Evolutionary conservation across 2,329 filamentous ascomycete genomes (phyloP).

Genomic region (Epichloe hybrida): DNA sequence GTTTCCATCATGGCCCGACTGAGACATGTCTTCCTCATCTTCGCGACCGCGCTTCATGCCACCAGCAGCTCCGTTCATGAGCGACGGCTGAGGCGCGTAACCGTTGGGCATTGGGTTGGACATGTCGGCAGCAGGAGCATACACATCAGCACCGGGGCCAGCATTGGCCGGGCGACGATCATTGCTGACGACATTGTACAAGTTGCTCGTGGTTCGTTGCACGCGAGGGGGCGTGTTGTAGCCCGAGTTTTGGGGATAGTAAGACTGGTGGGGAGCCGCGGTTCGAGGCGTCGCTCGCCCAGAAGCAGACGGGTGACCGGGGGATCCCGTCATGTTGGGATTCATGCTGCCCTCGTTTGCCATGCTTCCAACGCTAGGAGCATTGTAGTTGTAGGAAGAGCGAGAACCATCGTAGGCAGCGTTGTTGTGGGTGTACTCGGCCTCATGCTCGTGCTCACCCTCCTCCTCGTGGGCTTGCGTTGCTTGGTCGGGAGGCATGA

Average conservation of each 20-base stretch:
- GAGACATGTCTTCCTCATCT: slow-evolving; percentile 46
- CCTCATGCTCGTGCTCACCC: slow-evolving; percentile 59
- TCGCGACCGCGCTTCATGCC: slow-evolving; percentile 35
- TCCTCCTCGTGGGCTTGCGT: slow-evolving; percentile 50
- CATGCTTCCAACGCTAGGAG: slow-evolving; percentile 50
- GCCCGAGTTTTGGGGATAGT: slow-evolving; percentile 54
- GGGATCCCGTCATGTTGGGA: slow-evolving; percentile 71
- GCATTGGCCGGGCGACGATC: slow-evolving; percentile 50
- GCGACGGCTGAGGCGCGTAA: slow-evolving; percentile 48
- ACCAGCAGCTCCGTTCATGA: slow-evolving; percentile 49
- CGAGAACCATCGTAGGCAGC: slow-evolving; percentile 61
- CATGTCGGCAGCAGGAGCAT: slow-evolving; percentile 52
- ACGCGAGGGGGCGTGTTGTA: slow-evolving; percentile 71
- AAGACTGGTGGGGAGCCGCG: slow-evolving; percentile 53
- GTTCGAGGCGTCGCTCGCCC: slow-evolving; percentile 79
- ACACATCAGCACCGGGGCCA: slow-evolving; percentile 53
- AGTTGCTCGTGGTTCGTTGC: slow-evolving; percentile 57
- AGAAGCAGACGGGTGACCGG: slow-evolving; percentile 63
- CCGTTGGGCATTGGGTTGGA: slow-evolving; percentile 41
- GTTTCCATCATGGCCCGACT: slow-evolving; percentile 46
- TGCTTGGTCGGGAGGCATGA: slow-evolving; percentile 40
- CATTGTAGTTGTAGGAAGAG: slow-evolving; percentile 64
- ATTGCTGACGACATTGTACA: slow-evolving; percentile 84
- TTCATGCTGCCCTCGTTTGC: slow-evolving; percentile 66
- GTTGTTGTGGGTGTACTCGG: slow-evolving; percentile 79